Base-by-base conservation (phyloP, 768 basidiomycete species). In the Infundibulicybe gibba region DNA sequence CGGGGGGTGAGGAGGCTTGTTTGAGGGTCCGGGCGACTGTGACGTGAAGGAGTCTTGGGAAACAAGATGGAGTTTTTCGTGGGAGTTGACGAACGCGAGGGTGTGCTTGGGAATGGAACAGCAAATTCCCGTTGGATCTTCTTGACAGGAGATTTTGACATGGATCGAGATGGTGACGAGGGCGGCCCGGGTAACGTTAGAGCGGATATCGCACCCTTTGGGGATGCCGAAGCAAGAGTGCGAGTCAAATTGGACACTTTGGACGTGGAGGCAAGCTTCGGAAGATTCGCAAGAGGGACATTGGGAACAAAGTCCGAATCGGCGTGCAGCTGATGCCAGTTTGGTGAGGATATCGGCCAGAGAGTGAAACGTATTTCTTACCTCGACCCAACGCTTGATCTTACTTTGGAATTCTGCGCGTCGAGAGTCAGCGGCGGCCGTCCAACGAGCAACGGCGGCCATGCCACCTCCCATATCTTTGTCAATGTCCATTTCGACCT, bases 401-500 rank as follows among this genome's bases (percentile, higher is more conserved):
- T 88, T 92, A 14, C 60, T 51, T 19, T 69, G 69, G 52, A 91
- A 75, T 44, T 78, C 68, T 45, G 71, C 65, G 45, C 81, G 77
- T 45, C 90, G 79, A 31, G 65, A 66, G 45, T 88, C 86, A 32
- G 76, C 67, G 38, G 73, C 80, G 21, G 85, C 79, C 2, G 90
- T 90, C 90, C 90, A 93, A 47, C 88, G 79, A 44, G 90, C 90
- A 38, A 93, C 87, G 21, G 90, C 87, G 32, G 88, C 87, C 85
- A 92, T 91, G n/a, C 90, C 88, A 39, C 77, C 81, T 16, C 71
- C 71, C 83, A 87, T 83, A 55, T 78, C 81, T 65, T 87, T 87
- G 64, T 89, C 87, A 46, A 90, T 78, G 56, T 90, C 81, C 70
- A 89, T 85, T 54, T 91, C 87, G 19, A 91, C 88, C 65, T 92